Conservation (phyloP, 306 rosid genomes). For the Styphnolobium japonicum region DNA sequence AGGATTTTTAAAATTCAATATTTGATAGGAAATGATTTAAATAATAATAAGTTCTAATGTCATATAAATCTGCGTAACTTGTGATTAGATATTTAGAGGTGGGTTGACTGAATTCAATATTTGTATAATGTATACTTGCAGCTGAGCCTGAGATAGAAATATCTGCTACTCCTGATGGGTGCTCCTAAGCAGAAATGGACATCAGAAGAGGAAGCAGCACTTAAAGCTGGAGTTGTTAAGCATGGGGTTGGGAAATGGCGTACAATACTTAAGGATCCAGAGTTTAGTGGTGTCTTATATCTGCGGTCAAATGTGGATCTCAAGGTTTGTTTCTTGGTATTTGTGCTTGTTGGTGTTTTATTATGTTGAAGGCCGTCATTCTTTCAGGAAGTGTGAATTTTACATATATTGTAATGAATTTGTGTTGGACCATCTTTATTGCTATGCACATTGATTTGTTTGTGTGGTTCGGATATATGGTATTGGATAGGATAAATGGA, state of each 20-base stretch:
- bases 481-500: slow-evolving; percentile 88
- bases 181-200: slow-evolving; percentile 99
- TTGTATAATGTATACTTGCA: slow-evolving; percentile 24
- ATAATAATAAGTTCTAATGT: not conserved
- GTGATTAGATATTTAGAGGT: not conserved
- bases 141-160: slow-evolving; percentile 33
- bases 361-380: slow-evolving; percentile 11
- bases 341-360: not conserved
- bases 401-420: not conserved
- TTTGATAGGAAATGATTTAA: not conserved
- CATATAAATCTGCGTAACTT: not conserved
- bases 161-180: slow-evolving; percentile 60
- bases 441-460: not conserved
- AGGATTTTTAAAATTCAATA: not conserved
- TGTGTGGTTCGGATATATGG: slow-evolving; percentile 22
- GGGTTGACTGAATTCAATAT: not conserved
- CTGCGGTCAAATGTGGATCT: slow-evolving; percentile 97
- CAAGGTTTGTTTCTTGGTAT: slow-evolving; percentile 53
- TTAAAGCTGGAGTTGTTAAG: slow-evolving; percentile 95
- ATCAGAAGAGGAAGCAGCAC: slow-evolving; percentile 84
- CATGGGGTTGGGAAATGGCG: slow-evolving; percentile 99
- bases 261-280: slow-evolving; percentile 93
- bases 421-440: slow-evolving; percentile 9
- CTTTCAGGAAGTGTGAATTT: not conserved
- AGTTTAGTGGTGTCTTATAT: slow-evolving; percentile 67